Evolutionary conservation across 2,329 filamentous ascomycete species (phyloP), one percentile per base, ranked within the genome.

Genomic region (Cordyceps farinosa): DNA sequence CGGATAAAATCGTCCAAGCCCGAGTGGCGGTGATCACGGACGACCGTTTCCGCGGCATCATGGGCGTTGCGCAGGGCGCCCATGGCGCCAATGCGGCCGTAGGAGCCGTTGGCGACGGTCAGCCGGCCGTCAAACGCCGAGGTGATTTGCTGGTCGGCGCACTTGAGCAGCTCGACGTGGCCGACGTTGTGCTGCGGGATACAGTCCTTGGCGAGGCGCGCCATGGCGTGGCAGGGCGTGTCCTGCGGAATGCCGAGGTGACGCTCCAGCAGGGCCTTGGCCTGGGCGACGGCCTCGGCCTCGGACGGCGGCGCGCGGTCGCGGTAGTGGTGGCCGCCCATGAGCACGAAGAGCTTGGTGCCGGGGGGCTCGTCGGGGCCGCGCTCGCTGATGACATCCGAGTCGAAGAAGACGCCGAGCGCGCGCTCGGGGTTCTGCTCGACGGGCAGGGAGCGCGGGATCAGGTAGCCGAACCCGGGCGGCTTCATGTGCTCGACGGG

Each of bases 341-440:
- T 80, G 87, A 99, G 96, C 69, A 98, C 90, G 17, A 94, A 97
- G 60, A 98, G 77, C 74, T 96, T 97, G 15, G 92, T 96, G 30
- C 91, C 92, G 42, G 68, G 67, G n/a, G 75, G 75, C 65, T 76
- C 75, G 71, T 89, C 85, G 68, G 84, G 81, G 22, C 82, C 83
- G 55, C 75, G 70, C 30, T 45, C 45, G 50, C 69, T 66, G 61
- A 72, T 66, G 36, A 78, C 83, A 66, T 91, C 87, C 2, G 88
- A 91, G 75, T 97, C 92, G 75, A 98, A 98, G 65, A 98, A 90
- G 59, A 98, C 93, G 66, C 95, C 95, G 6, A 99, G 86, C 0
- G 89, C 90, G 65, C 87, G 84, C 74, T 96, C 91, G 1, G 91
- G 90, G 72, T 97, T 96, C 67, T 91, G 82, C 44, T 86, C 85